Evolutionary conservation across 345 rosid species (phyloP), one percentile per base, ranked within the genome.

Genomic region (Euphorbia pulcherrima): DNA sequence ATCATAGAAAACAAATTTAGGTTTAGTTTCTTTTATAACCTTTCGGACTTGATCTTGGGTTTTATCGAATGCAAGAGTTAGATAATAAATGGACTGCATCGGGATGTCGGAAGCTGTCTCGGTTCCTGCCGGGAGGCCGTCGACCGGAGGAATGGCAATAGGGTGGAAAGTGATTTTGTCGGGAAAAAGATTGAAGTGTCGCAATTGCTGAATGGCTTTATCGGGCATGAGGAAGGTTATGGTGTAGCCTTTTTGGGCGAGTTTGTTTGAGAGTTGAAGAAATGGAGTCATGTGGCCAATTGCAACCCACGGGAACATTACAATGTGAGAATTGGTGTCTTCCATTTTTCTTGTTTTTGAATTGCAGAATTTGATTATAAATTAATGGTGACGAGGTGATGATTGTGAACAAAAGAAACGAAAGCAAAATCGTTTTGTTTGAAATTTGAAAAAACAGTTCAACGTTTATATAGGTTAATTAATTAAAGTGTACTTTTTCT

Each of bases 51-150:
- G 30, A 20, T 16, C 37, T 24, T 56, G 7, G 2, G 72, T 73
- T 26, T 26, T 62, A 46, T 73, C 74, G 63, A 77, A 35, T 6
- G 72, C 69, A 0, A 64, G 53, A 9, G 62, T 18, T 9, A 77
- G 24, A 2, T 23, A 60, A 2, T 46, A 24, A 24, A 1, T 28
- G 11, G 18, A 60, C 56, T 3, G 67, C 12, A 17, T 4, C 20
- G 0, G 71, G 40, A 77, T 54, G 30, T 77, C 74, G 68, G 6
- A n/a, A n/a, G n/a, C n/a, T n/a, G n/a, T n/a, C n/a, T n/a, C n/a
- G n/a, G n/a, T n/a, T n/a, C n/a, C n/a, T n/a, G n/a, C n/a, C n/a
- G n/a, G n/a, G n/a, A 73, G 77, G 26, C 77, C 77, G 16, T 63
- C 28, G 2, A 72, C 73, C 1, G 23, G 44, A 10, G 76, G 76